Conservation (phyloP, 345 rosid species). For the Syzygium aqueum region DNA sequence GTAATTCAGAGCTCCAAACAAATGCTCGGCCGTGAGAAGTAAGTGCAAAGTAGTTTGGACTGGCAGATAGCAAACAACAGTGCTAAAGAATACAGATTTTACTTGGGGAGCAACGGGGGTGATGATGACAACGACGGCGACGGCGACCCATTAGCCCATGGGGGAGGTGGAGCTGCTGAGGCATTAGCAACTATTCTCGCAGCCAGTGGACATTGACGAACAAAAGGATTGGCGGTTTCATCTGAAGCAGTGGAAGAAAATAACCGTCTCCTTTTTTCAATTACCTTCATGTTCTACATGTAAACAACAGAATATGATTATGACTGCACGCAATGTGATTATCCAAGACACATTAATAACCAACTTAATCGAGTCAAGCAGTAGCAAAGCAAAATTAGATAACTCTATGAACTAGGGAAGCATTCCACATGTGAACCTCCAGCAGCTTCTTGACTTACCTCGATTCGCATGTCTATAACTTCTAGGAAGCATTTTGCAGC, state of each 20-base stretch:
- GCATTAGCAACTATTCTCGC: slow-evolving; percentile 21
- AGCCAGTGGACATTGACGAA: slow-evolving; percentile 54
- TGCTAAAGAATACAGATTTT: background rate
- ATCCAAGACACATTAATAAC: background rate
- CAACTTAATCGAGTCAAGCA: background rate
- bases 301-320: background rate
- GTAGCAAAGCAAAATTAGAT: background rate
- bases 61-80: background rate
- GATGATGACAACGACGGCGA: slow-evolving; percentile 23
- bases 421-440: background rate
- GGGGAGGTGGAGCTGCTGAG: slow-evolving; percentile 35
- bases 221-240: slow-evolving; percentile 51
- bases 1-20: background rate
- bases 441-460: slow-evolving; percentile 14
- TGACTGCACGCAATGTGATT: background rate
- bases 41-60: background rate
- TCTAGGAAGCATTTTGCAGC: slow-evolving; percentile 60
- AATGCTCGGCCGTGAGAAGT: background rate
- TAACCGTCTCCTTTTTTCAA: slow-evolving; percentile 51
- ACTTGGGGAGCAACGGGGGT: slow-evolving; percentile 40
- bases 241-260: slow-evolving; percentile 41
- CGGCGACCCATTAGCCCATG: slow-evolving; percentile 45
- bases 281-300: slow-evolving; percentile 45
- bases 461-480: slow-evolving; percentile 54
- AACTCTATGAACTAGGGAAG: background rate